Evolutionary conservation across 1,139 yeast species (phyloP), one percentile per base, ranked within the genome.

Genomic region (Lipomyces yarrowii): DNA sequence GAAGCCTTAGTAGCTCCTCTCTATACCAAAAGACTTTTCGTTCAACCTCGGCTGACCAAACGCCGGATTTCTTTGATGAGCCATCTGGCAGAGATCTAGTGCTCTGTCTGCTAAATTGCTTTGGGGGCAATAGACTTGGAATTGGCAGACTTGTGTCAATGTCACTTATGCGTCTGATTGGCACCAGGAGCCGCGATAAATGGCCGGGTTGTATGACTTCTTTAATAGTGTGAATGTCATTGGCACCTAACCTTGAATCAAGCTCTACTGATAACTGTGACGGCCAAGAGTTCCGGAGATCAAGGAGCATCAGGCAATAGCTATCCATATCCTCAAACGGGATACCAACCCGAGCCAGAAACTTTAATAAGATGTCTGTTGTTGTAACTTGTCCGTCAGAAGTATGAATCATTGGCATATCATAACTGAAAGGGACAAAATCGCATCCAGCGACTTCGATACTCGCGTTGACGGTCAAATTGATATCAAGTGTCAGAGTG

Each of bases 1-100:
- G 73, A 37, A 81, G 80, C 56, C 83, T 82, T 63, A 94, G 78
- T 1, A 94, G 75, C 64, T 83, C 81, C 65, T 89, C 87, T 64
- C 96, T 79, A 66, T 89, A 83, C 99, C 99, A 94, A 76, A 92
- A 94, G 6, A 85, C 79, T 70, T 87, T 87, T 67, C 86, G 82
- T 77, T 86, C 69, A 33, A 57, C 56, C 56, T 67, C 83, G 62
- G 79, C 82, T 2, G 69, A 26, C 61, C 58, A 59, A 13, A 48
- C 4, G 3, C 57, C 53, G 3, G 53, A 10, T 15, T 53, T 57
- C 18, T 13, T 3, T 15, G 32, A 15, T 42, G 32, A 15, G 35
- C 7, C 30, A 7, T 21, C 33, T 3, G 23, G 53, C 37, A 3
- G 10, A 11, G 32, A 15, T 30, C 18, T 18, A 10, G 13, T 13